Base-by-base conservation (phyloP, 371 early-diverging fungal species). In the Parasitella parasitica region DNA sequence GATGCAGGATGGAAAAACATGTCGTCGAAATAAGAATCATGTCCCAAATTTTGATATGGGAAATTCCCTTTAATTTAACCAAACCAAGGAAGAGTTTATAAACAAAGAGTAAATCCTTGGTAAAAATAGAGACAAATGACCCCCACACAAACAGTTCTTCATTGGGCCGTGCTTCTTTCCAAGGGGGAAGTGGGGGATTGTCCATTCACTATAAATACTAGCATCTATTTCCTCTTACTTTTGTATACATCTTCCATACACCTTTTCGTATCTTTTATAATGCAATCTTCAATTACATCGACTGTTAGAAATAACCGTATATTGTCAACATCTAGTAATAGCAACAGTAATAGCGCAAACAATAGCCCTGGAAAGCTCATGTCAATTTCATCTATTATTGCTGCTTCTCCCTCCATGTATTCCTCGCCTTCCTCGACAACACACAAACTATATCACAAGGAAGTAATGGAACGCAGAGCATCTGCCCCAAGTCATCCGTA, bases 381-480 rank as follows among this genome's bases (percentile, higher is more conserved):
- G 77, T 73, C 77, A 37, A 66, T 76, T 39, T 73, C 77, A 46
- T 73, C 77, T 30, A 41, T 41, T 20, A 76, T 76, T 51, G 71
- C 71, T 27, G 57, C 65, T 55, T 48, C 61, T 57, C 37, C 66
- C 63, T 54, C 70, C 50, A 32, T 75, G 66, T 56, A 61, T 59
- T 2, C 64, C 5, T 38, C 48, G 9, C 51, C 65, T n/a, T 63
- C 64, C 3, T 54, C 57, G 12, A 52, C 54, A 12, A 35, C 49
- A 15, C 43, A 61, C 24, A 64, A 66, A 39, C 20, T 39, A 26
- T 66, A 60, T 22, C 56, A 63, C n/a, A 43, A 63, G 20, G 59
- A 59, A 30, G 46, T 50, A 7, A 62, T 67, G 60, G 59, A 68
- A 20, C 63, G 60, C 18, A 63, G 60, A 50, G 68, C 61, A 43